These are phyloP conservation scores for Citrus glauca DNA, from an alignment of 345 rosid genomes.

Conservation along the genomic window DNA sequence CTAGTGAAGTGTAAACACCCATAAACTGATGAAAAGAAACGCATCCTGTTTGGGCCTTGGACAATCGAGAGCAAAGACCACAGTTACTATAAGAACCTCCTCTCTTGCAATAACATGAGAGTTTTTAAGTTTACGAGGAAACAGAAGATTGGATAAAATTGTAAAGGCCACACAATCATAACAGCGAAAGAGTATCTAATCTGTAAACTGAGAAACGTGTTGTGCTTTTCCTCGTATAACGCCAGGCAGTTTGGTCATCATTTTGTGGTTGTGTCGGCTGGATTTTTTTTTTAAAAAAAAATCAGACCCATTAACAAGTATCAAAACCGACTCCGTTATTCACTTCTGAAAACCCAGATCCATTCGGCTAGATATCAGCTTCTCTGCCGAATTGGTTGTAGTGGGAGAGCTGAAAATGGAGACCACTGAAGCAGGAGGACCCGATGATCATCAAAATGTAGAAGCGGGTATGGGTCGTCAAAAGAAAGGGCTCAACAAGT, in stretches of 20 bases:
- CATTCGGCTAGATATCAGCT: neutral
- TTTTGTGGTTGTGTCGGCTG: neutral
- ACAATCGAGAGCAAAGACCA: neutral
- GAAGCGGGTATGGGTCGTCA: neutral
- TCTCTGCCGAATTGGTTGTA: neutral
- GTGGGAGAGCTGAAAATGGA: neutral
- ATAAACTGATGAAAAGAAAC: neutral
- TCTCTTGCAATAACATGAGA: neutral
- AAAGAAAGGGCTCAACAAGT: conserved; percentile 24
- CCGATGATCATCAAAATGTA: neutral
- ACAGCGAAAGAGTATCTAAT: neutral
- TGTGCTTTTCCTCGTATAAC: neutral
- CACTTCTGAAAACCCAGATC: neutral
- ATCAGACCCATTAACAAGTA: neutral
- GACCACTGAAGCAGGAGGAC: neutral
- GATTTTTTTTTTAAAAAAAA: too few species aligned
- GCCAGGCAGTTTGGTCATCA: neutral
- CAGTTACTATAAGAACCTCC: neutral
- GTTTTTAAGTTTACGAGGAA: neutral
- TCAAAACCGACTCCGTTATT: too few species aligned
- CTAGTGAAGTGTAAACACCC: neutral
- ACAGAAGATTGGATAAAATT: neutral
- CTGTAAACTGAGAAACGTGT: neutral
- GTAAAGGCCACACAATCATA: neutral
- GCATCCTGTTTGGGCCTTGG: neutral